Percentiles rank a stretch among this genome's conserved stretches.
These are phyloP conservation scores for Amanita pallidorosea DNA, from an alignment of 768 basidiomycete species.

Conservation along the genomic window DNA sequence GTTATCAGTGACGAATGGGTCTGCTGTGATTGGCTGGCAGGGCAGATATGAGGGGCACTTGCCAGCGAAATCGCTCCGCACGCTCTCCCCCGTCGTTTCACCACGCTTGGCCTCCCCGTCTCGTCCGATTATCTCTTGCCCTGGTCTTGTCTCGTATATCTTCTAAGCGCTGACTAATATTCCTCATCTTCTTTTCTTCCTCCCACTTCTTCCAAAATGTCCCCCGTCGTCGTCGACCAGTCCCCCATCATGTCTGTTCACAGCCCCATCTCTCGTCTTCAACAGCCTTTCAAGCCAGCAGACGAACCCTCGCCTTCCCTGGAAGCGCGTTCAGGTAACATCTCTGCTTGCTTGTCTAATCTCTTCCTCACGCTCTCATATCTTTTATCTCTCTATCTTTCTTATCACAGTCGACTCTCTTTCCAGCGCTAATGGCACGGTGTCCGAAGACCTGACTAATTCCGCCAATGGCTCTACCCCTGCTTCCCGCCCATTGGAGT, in stretches of 20 bases:
- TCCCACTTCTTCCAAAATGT: constrained; percentile 23
- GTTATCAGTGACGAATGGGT: constrained; percentile 16
- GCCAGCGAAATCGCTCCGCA: neutral
- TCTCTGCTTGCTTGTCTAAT: constrained; percentile 4
- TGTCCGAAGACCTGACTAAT: constrained; percentile 16
- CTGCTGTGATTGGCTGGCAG: constrained; percentile 22
- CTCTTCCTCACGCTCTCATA: neutral
- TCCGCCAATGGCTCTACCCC: constrained; percentile 14
- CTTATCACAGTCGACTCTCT: neutral
- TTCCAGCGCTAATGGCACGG: constrained; percentile 8
- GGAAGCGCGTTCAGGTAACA: constrained; percentile 18
- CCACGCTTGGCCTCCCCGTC: constrained; percentile 11
- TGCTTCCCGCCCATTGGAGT: constrained; percentile 33
- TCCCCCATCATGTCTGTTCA: constrained; percentile 38
- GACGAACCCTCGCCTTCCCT: constrained; percentile 11
- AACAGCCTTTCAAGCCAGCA: constrained; percentile 23
- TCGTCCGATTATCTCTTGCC: constrained; percentile 7
- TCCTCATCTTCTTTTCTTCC: neutral
- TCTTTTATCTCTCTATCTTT: constrained; percentile 5
- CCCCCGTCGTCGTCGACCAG: constrained; percentile 47
- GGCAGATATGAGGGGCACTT: constrained; percentile 8
- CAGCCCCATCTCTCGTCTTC: constrained; percentile 29
- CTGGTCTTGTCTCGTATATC: constrained; percentile 10
- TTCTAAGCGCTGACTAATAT: neutral
- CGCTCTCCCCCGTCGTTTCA: constrained; percentile 9